Conservation (phyloP, 1,284 basidiomycete species). For the Ceratobasidium sp. region DNA sequence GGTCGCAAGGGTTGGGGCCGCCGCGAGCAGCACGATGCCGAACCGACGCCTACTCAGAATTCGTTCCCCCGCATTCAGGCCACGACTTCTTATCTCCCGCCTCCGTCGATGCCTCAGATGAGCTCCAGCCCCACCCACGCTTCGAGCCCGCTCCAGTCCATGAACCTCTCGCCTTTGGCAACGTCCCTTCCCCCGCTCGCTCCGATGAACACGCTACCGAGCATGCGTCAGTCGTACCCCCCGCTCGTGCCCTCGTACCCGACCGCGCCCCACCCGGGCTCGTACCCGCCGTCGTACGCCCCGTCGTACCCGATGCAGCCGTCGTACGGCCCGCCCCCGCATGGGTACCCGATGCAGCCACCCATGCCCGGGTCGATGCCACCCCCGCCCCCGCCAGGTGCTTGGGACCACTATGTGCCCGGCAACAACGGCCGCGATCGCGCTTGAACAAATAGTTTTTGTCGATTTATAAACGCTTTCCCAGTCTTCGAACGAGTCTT, state of each 20-base stretch:
- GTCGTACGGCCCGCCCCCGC: background rate
- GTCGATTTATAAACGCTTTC: conserved; percentile 27
- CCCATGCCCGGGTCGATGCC: background rate
- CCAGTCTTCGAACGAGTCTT: conserved; percentile 29
- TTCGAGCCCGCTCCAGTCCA: background rate
- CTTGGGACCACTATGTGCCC: conserved; percentile 10
- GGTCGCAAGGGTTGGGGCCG: conserved; percentile 28
- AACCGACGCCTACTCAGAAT: conserved; percentile 8
- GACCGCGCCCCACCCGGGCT: background rate
- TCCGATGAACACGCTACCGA: conserved; percentile 16
- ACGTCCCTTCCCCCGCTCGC: conserved; percentile 8
- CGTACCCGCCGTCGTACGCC: conserved; percentile 16
- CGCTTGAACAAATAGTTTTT: background rate
- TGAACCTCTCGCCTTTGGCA: background rate
- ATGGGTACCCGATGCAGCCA: conserved; percentile 4
- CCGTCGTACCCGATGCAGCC: conserved; percentile 12
- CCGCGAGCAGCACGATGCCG: background rate
- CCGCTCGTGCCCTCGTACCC: conserved; percentile 17
- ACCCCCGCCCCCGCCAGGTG: background rate
- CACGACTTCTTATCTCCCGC: background rate
- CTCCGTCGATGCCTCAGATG: background rate
- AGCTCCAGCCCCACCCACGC: background rate
- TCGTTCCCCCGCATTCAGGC: conserved; percentile 8
- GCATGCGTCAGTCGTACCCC: conserved; percentile 26
- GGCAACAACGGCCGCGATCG: conserved; percentile 8